Conservation (phyloP, 345 rosid genomes). For the Diplotaxis tenuifolia region DNA sequence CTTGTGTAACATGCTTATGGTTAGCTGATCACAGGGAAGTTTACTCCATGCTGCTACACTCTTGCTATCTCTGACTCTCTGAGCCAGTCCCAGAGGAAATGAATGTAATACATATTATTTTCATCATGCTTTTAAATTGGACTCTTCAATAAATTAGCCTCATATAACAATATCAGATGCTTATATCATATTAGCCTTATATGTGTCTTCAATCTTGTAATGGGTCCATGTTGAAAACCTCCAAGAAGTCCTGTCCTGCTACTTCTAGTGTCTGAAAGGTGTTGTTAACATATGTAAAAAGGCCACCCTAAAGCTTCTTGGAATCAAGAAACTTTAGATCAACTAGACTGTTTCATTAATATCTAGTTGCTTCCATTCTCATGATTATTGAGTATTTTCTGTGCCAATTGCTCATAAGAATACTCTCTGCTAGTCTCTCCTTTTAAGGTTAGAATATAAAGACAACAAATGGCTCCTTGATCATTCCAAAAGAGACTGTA, state of each 20-base stretch:
- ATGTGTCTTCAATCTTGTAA: slow-evolving; percentile 13
- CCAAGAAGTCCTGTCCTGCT: slow-evolving; percentile 2
- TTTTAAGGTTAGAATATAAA: not conserved
- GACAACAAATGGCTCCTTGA: slow-evolving; percentile 11
- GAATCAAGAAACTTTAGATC: not conserved
- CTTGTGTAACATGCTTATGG: too few relatives aligned
- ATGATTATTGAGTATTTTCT: too few relatives aligned
- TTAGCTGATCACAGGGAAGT: too few relatives aligned
- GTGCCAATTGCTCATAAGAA: too few relatives aligned
- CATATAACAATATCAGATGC: slow-evolving; percentile 12
- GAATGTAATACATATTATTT: too few relatives aligned
- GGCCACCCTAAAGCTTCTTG: not conserved
- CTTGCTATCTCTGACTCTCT: too few relatives aligned
- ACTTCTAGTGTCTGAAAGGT: too few relatives aligned
- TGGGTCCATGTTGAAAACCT: slow-evolving; percentile 1
- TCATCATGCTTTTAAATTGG: not conserved
- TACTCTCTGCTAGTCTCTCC: not conserved
- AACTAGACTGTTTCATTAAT: not conserved
- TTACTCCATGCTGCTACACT: too few relatives aligned
- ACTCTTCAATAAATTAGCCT: not conserved
- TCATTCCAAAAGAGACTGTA: not conserved
- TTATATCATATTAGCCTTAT: too few relatives aligned
- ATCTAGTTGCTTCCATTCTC: not conserved
- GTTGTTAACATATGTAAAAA: not conserved
- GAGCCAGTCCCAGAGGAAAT: too few relatives aligned